Conservation (phyloP, 495 filamentous ascomycete genomes). For the Neurospora sp. region DNA sequence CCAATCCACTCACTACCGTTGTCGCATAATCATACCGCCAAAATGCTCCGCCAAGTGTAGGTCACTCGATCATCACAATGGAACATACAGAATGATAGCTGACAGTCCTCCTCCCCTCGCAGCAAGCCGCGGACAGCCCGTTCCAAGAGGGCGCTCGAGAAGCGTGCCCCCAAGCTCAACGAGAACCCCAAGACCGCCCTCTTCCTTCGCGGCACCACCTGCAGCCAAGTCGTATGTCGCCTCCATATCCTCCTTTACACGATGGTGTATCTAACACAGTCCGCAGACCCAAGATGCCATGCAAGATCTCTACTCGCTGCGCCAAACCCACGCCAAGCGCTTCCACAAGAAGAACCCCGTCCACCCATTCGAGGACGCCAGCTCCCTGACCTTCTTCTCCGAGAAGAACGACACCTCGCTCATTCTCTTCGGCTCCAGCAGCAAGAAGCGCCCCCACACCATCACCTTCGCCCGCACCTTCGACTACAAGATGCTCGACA, state of each 20-base stretch:
- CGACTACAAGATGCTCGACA: constrained; percentile 75
- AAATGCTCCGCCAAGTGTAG: constrained; percentile 27
- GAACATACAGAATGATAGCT: not conserved
- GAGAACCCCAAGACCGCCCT: constrained; percentile 84
- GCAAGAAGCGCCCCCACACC: constrained; percentile 88
- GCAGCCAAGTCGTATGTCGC: constrained; percentile 51
- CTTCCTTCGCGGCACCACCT: constrained; percentile 73
- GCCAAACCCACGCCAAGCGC: constrained; percentile 66
- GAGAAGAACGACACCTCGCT: constrained; percentile 83
- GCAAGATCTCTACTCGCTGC: constrained; percentile 70
- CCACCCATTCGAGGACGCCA: constrained; percentile 85
- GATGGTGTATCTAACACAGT: not conserved
- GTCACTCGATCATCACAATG: not conserved
- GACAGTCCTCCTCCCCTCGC: not conserved
- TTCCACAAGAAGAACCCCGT: constrained; percentile 87
- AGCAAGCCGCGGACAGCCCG: constrained; percentile 90
- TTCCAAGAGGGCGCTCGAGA: constrained; percentile 85
- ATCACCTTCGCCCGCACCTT: constrained; percentile 79
- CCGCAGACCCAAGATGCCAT: constrained; percentile 54
- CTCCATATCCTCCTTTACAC: not conserved
- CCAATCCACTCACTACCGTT: not conserved
- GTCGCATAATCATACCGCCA: constrained; percentile 2
- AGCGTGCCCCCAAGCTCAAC: constrained; percentile 73
- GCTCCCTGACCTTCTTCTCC: constrained; percentile 82
- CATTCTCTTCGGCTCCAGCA: constrained; percentile 63